Evolutionary conservation across 768 basidiomycete genomes (phyloP).

Genomic region (Gloeopeniophorella convolvens): DNA sequence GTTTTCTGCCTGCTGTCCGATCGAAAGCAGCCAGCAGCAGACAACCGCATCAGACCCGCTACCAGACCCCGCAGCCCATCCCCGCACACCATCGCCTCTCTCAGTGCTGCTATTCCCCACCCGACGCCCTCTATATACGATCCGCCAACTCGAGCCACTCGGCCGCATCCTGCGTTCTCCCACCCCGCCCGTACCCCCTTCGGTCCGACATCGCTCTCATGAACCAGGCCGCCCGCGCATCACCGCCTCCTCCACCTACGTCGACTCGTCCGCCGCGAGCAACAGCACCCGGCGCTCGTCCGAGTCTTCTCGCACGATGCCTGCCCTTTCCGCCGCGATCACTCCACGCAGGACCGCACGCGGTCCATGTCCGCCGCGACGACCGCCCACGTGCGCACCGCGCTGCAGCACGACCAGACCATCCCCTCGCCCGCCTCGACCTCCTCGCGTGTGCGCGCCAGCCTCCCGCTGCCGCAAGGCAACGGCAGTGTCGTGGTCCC

Average conservation of each 20-base stretch:
- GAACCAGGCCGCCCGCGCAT: slow-evolving; percentile 14
- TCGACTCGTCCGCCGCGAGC: slow-evolving; percentile 28
- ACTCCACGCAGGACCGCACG: slow-evolving; percentile 58
- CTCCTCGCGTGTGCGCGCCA: slow-evolving; percentile 32
- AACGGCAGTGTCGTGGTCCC: slow-evolving; percentile 33
- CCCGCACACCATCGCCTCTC: slow-evolving; percentile 20
- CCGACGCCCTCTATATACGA: slow-evolving; percentile 34
- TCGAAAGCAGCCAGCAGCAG: slow-evolving; percentile 3
- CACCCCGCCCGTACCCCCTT: slow-evolving; percentile 41
- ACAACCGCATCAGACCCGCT: slow-evolving; percentile 6
- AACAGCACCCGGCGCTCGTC: slow-evolving; percentile 50
- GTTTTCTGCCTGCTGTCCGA: not conserved
- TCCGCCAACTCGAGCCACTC: slow-evolving; percentile 32
- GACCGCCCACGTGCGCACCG: slow-evolving; percentile 39
- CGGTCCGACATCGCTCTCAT: slow-evolving; percentile 50
- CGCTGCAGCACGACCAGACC: slow-evolving; percentile 30
- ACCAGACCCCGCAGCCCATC: slow-evolving; percentile 3
- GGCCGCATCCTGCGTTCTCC: slow-evolving; percentile 21
- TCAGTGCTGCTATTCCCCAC: slow-evolving; percentile 18
- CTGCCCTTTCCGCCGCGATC: slow-evolving; percentile 55
- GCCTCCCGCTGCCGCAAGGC: slow-evolving; percentile 19
- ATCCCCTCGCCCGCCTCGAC: slow-evolving; percentile 24
- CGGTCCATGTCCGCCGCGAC: slow-evolving; percentile 71
- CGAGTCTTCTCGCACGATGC: slow-evolving; percentile 61
- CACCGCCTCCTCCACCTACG: slow-evolving; percentile 33